Percentiles rank a stretch among this genome's conserved stretches.
phyloP scores from a whole-genome alignment of 441 rosid genomes.

The Arabidopsis hybrid region DNA sequence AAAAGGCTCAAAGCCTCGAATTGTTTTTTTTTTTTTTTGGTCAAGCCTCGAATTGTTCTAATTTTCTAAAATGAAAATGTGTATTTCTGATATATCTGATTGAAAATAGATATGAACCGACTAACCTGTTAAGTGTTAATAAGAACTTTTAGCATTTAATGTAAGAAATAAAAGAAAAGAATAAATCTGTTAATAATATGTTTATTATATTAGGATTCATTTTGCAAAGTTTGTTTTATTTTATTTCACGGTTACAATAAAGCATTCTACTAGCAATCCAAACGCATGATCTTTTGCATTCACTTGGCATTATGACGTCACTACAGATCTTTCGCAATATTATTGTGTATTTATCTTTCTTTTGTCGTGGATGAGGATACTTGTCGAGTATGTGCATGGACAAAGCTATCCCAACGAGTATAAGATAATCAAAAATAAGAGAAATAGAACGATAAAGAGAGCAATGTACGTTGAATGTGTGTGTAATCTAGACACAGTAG shows the following conservation, averaged over 20 bases:
- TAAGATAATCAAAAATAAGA: neutral
- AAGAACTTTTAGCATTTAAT: no score
- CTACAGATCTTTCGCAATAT: constrained; percentile 8
- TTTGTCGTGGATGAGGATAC: constrained; percentile 23
- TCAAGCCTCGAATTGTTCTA: neutral
- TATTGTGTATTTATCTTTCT: neutral
- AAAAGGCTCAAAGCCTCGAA: neutral
- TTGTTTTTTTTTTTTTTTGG: neutral
- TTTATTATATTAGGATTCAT: neutral
- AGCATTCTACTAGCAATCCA: neutral
- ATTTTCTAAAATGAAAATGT: no score
- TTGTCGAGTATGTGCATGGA: constrained; percentile 28
- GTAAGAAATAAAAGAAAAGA: no score
- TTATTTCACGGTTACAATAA: neutral
- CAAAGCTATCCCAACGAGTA: constrained; percentile 15
- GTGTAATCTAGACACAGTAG: constrained; percentile 32
- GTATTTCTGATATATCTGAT: neutral
- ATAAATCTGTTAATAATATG: no score
- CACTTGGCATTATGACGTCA: neutral
- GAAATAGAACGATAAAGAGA: constrained; percentile 6
- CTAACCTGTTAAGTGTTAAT: no score
- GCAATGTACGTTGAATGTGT: constrained; percentile 40
- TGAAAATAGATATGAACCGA: neutral
- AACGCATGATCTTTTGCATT: neutral
- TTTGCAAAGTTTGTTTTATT: neutral